Percentiles rank a stretch among this genome's conserved stretches.
Evolutionary conservation across 176 grass and related monocot species (phyloP).

Genomic region (Aegilops sharonensis): DNA sequence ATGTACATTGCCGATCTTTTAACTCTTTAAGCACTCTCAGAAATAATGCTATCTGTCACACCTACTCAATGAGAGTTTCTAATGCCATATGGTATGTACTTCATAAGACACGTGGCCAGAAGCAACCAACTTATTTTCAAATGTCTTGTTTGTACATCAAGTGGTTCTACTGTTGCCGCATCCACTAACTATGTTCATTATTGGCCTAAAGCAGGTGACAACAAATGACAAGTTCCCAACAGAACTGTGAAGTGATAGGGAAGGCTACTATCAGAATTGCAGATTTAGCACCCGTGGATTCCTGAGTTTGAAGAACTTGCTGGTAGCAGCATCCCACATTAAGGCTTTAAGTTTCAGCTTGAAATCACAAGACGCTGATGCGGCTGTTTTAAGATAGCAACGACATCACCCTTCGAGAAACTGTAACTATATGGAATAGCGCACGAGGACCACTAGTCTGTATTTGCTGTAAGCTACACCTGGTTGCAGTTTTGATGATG

Average conservation of each 20-base stretch:
- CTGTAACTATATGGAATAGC: conserved; percentile 34
- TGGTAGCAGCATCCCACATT: conserved; percentile 16
- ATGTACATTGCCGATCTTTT: not conserved
- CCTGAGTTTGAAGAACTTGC: conserved; percentile 24
- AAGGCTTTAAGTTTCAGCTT: conserved; percentile 1
- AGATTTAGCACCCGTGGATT: conserved; percentile 24
- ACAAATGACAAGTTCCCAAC: conserved; percentile 21
- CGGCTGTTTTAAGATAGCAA: conserved; percentile 45
- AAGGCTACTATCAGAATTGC: conserved; percentile 19
- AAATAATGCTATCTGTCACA: not conserved
- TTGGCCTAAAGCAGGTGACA: conserved; percentile 43
- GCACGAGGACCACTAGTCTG: conserved; percentile 7
- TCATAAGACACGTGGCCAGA: not conserved
- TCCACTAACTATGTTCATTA: not conserved
- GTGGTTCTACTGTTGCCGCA: not conserved
- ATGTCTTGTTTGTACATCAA: not conserved
- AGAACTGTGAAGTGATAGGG: conserved; percentile 16
- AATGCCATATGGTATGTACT: not conserved
- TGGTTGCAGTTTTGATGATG: conserved; percentile 26
- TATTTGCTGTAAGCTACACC: conserved; percentile 23
- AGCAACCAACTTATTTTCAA: conserved; percentile 5
- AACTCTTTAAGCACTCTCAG: not conserved
- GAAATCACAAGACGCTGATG: conserved; percentile 38
- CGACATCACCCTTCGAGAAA: conserved; percentile 35
- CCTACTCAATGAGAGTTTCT: not conserved